Conservation (phyloP, 805 yeast genomes). For the Priceomyces carsonii region DNA sequence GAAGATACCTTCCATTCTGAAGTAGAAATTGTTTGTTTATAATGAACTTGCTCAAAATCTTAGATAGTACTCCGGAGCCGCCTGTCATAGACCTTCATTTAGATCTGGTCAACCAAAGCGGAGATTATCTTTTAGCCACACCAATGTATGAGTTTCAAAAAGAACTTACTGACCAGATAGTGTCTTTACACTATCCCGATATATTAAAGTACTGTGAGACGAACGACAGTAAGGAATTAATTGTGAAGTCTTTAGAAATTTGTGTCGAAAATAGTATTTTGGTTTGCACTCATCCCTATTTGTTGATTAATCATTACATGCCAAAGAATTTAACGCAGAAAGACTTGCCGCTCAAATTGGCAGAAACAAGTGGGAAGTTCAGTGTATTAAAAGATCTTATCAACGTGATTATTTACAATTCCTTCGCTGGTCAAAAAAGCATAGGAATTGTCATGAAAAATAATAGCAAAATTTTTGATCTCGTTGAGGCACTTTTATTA, state of each 20-base stretch:
- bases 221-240: slow-evolving; percentile 49
- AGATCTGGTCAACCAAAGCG: slow-evolving; percentile 43
- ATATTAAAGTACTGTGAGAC: slow-evolving; percentile 82
- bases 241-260: slow-evolving; percentile 73
- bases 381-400: slow-evolving; percentile 65
- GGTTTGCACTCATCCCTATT: slow-evolving; percentile 87
- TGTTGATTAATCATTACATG: slow-evolving; percentile 79
- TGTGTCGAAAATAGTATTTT: slow-evolving; percentile 74
- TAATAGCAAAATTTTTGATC: slow-evolving; percentile 64
- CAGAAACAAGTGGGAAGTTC: slow-evolving; percentile 85
- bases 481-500: slow-evolving; percentile 67
- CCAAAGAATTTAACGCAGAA: slow-evolving; percentile 75
- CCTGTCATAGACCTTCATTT: slow-evolving; percentile 60
- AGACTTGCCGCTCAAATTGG: slow-evolving; percentile 68
- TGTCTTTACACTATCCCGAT: slow-evolving; percentile 88
- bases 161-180: slow-evolving; percentile 87
- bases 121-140: slow-evolving; percentile 77
- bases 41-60: slow-evolving; percentile 74
- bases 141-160: slow-evolving; percentile 86
- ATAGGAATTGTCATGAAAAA: slow-evolving; percentile 72
- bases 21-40: too few species aligned
- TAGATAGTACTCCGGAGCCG: slow-evolving; percentile 86
- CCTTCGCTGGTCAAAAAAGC: slow-evolving; percentile 38
- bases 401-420: slow-evolving; percentile 46
- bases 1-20: too few species aligned